Evolutionary conservation across 371 early-diverging fungal genomes (phyloP).

Genomic region (Mortierella sp.): DNA sequence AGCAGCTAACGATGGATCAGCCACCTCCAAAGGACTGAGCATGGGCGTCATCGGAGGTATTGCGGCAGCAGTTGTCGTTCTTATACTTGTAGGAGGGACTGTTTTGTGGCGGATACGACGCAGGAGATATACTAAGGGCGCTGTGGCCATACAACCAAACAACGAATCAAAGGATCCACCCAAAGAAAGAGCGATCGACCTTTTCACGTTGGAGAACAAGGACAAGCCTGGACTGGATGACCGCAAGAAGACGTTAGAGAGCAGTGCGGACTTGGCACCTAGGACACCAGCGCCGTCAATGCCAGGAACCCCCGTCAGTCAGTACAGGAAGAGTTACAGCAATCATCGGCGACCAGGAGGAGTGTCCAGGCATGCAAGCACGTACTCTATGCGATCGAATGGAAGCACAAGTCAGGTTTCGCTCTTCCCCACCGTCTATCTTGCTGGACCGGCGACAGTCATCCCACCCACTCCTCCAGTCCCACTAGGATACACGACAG

Average conservation of each 20-base stretch:
- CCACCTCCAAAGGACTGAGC: slow-evolving; percentile 1
- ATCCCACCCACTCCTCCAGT: slow-evolving; percentile 37
- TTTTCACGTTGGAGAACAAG: slow-evolving; percentile 23
- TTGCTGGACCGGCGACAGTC: slow-evolving; percentile 27
- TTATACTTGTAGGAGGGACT: slow-evolving; percentile 7
- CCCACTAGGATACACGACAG: slow-evolving; percentile 19
- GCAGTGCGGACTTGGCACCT: background rate
- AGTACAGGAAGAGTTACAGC: slow-evolving; percentile 1
- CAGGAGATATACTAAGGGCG: background rate
- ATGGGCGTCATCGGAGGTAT: slow-evolving; percentile 32
- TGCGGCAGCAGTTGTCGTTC: slow-evolving; percentile 20
- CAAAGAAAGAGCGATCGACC: slow-evolving; percentile 20
- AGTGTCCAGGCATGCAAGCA: slow-evolving; percentile 17
- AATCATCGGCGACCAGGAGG: slow-evolving; percentile 9
- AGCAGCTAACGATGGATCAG: background rate
- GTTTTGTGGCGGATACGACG: slow-evolving; percentile 27
- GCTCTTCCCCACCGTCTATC: slow-evolving; percentile 24
- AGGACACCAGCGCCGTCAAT: background rate
- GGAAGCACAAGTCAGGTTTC: slow-evolving; percentile 14
- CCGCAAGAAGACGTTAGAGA: background rate
- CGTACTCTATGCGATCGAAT: slow-evolving; percentile 24
- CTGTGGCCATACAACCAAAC: background rate
- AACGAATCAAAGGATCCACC: background rate
- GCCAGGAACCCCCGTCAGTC: slow-evolving; percentile 19
- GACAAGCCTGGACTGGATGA: background rate